phyloP scores from a whole-genome alignment of 164 flowering plant species.

The Cinnamomum chago region DNA sequence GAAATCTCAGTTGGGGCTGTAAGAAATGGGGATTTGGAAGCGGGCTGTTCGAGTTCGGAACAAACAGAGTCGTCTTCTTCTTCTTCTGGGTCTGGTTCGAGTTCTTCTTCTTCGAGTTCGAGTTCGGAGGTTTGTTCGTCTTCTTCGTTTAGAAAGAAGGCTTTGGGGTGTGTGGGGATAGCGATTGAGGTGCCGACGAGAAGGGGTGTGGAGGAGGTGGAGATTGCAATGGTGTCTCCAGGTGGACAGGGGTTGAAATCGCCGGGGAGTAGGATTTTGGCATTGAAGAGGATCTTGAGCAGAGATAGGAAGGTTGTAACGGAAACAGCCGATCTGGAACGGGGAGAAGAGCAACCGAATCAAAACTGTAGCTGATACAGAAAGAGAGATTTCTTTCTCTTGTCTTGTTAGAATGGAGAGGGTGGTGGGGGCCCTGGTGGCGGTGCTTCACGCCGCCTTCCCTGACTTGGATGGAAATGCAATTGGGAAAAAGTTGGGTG shows the following conservation, averaged over 20 bases:
- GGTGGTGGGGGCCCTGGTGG: background rate
- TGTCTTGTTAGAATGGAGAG: background rate
- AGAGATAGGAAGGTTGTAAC: slow-evolving; percentile 1
- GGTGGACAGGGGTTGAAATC: slow-evolving; percentile 6
- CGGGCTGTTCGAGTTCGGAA: slow-evolving; percentile 5
- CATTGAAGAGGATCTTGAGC: slow-evolving; percentile 7
- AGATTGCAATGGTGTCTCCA: background rate
- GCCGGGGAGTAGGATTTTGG: slow-evolving; percentile 6
- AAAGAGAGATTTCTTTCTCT: background rate
- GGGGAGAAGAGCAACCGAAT: slow-evolving; percentile 1
- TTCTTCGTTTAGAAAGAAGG: slow-evolving; percentile 11
- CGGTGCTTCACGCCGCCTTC: background rate
- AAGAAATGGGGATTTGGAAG: slow-evolving; percentile 12
- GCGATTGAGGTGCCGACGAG: slow-evolving; percentile 8
- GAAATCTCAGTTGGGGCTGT: background rate
- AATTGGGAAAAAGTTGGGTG: background rate
- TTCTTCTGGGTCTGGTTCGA: background rate
- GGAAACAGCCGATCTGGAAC: background rate
- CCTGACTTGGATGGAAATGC: background rate
- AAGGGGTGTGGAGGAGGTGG: background rate
- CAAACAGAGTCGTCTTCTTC: slow-evolving; percentile 1
- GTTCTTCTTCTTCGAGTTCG: background rate
- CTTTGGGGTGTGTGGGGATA: background rate
- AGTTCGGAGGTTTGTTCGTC: background rate
- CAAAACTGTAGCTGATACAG: background rate